Evolutionary conservation across 2,329 filamentous ascomycete species (phyloP).

Genomic region (Thyridium curvatum): DNA sequence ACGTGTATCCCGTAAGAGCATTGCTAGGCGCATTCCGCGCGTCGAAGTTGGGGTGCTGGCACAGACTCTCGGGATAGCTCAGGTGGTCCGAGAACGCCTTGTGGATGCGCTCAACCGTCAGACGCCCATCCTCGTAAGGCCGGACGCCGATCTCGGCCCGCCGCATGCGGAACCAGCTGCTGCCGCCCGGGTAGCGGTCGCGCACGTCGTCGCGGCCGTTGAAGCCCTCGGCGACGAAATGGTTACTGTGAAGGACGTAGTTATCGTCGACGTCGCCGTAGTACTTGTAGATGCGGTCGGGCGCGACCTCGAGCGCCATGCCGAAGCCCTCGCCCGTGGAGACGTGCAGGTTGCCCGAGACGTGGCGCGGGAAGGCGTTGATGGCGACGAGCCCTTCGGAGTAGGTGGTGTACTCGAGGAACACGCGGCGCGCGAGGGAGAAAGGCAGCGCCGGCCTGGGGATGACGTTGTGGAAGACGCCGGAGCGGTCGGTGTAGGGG

Average conservation of each 20-base stretch:
- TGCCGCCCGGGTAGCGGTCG: slow-evolving; percentile 12
- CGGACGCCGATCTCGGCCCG: slow-evolving; percentile 10
- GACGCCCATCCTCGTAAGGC: too few relatives aligned
- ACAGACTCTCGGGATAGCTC: too few relatives aligned
- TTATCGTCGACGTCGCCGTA: slow-evolving; percentile 8
- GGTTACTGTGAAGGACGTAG: slow-evolving; percentile 19
- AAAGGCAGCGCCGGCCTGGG: slow-evolving; percentile 12
- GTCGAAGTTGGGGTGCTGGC: too few relatives aligned
- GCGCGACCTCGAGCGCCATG: slow-evolving; percentile 17
- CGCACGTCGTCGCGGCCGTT: slow-evolving; percentile 7
- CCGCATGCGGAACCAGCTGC: slow-evolving; percentile 13
- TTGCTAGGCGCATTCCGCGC: too few relatives aligned
- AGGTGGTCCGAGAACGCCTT: too few relatives aligned
- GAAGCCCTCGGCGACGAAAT: slow-evolving; percentile 15
- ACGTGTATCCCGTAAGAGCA: too few relatives aligned
- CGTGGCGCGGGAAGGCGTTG: slow-evolving; percentile 12
- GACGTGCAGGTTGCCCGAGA: slow-evolving; percentile 18
- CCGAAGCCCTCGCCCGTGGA: slow-evolving; percentile 11
- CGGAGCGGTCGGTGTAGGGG: slow-evolving; percentile 2
- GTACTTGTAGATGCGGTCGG: slow-evolving; percentile 11
- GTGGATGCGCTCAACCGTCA: too few relatives aligned
- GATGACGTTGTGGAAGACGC: slow-evolving; percentile 2
- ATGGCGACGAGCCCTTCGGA: slow-evolving; percentile 9
- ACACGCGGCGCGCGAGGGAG: slow-evolving; percentile 13
- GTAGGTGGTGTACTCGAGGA: slow-evolving; percentile 13